Evolutionary conservation across 164 flowering plant genomes (phyloP), one percentile per base, ranked within the genome.

Genomic region (Magnolia sinica): DNA sequence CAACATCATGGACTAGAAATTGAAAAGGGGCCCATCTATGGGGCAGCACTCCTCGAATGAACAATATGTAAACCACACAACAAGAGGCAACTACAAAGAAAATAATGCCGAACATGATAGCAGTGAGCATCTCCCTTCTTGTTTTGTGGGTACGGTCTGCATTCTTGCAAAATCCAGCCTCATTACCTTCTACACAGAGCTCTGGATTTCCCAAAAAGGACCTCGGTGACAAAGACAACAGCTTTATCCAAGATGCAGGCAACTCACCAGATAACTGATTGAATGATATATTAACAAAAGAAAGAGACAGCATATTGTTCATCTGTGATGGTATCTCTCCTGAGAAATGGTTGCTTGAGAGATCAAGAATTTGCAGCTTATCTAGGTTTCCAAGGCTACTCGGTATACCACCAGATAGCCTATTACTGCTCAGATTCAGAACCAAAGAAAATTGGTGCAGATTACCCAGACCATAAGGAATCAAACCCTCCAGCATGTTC

Each of bases 401-500:
- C 45, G 45, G 45, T 3, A 37, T 37, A 37, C 45, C 45, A 37
- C 45, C 45, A 37, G 45, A 37, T 3, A 37, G 45, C 45, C 45
- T 37, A 37, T 37, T 37, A 37, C 45, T 37, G 45, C 45, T 37
- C 71, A 68, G 68, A 61, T 74, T 81, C 69, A 24, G 78, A 37
- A 37, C 45, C 45, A 37, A 73, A 59, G 64, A 59, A 59, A 59
- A 59, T 24, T 80, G 80, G 69, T 77, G 76, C 7, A 82, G 72
- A 9, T 70, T 70, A 7, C 83, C 79, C 24, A 84, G 74, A 29
- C 83, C 76, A 51, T 72, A n/a, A 7, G 87, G 87, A 23, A 82
- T 81, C 69, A 77, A 68, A 11, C 85, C 87, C 37, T 73, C 70
- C 8, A 84, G 74, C 68, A 45, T 76, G 77, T 84, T 84, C 76